Base-by-base conservation (phyloP, 805 yeast genomes). In the Candida verbasci region DNA sequence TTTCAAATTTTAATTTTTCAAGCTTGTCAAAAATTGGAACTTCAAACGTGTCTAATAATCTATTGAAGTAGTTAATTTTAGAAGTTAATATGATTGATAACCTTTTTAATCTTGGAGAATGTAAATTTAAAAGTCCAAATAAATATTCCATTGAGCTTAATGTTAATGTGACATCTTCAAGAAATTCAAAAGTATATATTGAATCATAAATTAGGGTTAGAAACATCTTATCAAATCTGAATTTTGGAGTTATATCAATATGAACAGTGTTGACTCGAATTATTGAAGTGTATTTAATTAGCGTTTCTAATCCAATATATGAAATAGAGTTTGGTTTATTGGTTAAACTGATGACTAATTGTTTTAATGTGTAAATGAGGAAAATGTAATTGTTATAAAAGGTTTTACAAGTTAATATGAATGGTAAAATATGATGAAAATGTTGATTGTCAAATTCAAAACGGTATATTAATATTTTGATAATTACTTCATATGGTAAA, bases 351-450 rank as follows among this genome's bases (percentile, higher is more conserved):
- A 24, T 17, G 5, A 3, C 12, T 18, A 32, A 8, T 9, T 32
- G 6, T 5, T 25, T 11, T 11, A 31, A 33, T 4, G 37, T 27
- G 22, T 34, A 34, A 21, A 34, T 24, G 16, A 34, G 17, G 22
- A 27, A 7, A 12, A 34, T 20, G 18, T 34, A 31, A 15, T 27
- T 16, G 9, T 11, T 3, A 15, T 34, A 34, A 9, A 34, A 9
- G 7, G 23, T 6, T 27, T 20, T 26, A 17, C 37, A 34, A 24
- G 23, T 12, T n/a, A 34, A n/a, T n/a, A 34, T 26, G 9, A 34
- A 24, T 4, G 31, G 31, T 9, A 24, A 22, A 5, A 34, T 34
- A 14, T 21, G 17, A 3, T 18, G 14, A n/a, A 34, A 34, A 3
- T 9, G 17, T 3, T 11, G 17, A 3, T 15, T 9, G 20, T 34